Percentiles rank a stretch among this genome's conserved stretches.
Evolutionary conservation across 1,139 yeast genomes (phyloP).

Genomic region (Yamadazyma kanchanaburiensis): DNA sequence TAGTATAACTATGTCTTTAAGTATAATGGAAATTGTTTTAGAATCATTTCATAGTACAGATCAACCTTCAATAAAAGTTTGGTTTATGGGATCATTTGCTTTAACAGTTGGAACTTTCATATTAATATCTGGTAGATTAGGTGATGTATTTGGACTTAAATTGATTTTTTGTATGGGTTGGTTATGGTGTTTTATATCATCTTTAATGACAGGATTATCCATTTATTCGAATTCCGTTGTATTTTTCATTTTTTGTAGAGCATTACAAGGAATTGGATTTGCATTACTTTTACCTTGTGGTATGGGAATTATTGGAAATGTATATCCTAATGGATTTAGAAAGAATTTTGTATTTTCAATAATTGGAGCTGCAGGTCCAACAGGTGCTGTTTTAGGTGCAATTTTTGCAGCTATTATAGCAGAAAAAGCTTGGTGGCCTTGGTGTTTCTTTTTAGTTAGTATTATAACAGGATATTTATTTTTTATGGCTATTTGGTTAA

Average conservation of each 20-base stretch:
- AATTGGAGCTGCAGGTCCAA: slow-evolving; percentile 54
- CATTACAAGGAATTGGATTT: slow-evolving; percentile 54
- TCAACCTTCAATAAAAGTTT: slow-evolving; percentile 29
- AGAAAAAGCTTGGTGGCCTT: slow-evolving; percentile 46
- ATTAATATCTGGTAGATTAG: slow-evolving; percentile 56
- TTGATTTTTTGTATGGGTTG: slow-evolving; percentile 41
- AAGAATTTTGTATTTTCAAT: slow-evolving; percentile 50
- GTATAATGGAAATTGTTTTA: slow-evolving; percentile 36
- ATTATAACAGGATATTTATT: slow-evolving; percentile 32
- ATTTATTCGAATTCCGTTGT: slow-evolving; percentile 39
- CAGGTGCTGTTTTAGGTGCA: slow-evolving; percentile 51
- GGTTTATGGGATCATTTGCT: slow-evolving; percentile 60
- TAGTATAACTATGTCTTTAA: slow-evolving; percentile 36
- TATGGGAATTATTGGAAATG: slow-evolving; percentile 29
- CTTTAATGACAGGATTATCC: slow-evolving; percentile 47
- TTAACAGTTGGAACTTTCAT: slow-evolving; percentile 59
- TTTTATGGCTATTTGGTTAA: slow-evolving; percentile 20
- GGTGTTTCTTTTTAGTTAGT: slow-evolving; percentile 48
- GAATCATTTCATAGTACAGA: slow-evolving; percentile 21
- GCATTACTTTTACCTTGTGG: slow-evolving; percentile 34
- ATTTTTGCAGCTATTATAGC: slow-evolving; percentile 47
- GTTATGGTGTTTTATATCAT: slow-evolving; percentile 41
- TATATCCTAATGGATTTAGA: slow-evolving; percentile 44
- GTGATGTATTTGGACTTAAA: slow-evolving; percentile 53
- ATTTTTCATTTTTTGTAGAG: slow-evolving; percentile 50